Evolutionary conservation across 139 green algal species (phyloP).

Genomic region (Ostreobium quekettii): DNA sequence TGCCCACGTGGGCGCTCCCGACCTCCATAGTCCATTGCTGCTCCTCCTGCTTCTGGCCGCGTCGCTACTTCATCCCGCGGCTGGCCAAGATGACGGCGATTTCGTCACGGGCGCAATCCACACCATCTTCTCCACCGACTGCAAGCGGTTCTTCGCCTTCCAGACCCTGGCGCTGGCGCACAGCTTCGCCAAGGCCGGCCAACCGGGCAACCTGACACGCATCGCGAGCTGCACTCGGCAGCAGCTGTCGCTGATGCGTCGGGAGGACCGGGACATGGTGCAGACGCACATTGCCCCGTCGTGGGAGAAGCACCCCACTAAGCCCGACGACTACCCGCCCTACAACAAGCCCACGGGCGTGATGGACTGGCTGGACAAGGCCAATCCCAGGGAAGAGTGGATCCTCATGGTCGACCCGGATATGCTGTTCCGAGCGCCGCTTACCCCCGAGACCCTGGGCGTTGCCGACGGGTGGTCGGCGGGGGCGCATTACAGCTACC

Average conservation of each 20-base stretch:
- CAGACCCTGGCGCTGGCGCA: constrained; percentile 6
- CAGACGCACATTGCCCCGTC: constrained; percentile 61
- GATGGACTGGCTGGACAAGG: constrained; percentile 57
- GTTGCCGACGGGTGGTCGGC: constrained; percentile 20
- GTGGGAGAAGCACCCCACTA: constrained; percentile 38
- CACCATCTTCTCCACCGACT: not conserved
- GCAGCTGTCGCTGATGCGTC: not conserved
- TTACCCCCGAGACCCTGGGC: constrained; percentile 20
- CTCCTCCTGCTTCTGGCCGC: no score
- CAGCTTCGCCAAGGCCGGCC: not conserved
- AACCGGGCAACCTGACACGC: constrained; percentile 10
- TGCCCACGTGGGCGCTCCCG: no score
- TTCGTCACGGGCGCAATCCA: constrained; percentile 3
- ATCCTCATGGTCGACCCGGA: constrained; percentile 42
- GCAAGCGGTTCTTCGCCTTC: not conserved
- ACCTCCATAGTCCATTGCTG: no score
- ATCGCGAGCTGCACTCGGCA: not conserved
- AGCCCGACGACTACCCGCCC: constrained; percentile 33
- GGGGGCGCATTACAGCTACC: constrained; percentile 27
- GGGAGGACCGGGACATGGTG: constrained; percentile 18
- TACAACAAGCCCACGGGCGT: constrained; percentile 78
- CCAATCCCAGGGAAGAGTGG: constrained; percentile 41
- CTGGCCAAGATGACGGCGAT: not conserved
- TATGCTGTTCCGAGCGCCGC: constrained; percentile 40
- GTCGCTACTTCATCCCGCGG: no score